These are phyloP conservation scores for Ascochyta clinopodiicola DNA, from an alignment of 2,329 filamentous ascomycete species.

Conservation along the genomic window DNA sequence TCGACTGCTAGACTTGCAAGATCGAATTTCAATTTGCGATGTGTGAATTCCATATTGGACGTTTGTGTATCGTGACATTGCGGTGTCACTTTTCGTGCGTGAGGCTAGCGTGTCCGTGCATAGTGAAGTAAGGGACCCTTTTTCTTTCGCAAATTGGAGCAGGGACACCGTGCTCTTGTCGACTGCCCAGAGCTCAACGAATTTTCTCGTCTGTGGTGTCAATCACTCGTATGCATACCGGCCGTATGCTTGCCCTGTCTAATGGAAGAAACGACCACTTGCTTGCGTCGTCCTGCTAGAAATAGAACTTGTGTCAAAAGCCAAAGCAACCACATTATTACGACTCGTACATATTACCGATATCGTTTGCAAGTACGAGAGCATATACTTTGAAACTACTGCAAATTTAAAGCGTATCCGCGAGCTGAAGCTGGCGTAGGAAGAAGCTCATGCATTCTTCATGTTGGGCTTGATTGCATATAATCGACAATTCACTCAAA, in stretches of 20 bases:
- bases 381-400: background rate
- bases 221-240: background rate
- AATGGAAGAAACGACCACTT: background rate
- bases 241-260: background rate
- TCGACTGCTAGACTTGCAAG: background rate
- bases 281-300: too few species aligned
- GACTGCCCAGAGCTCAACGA: background rate
- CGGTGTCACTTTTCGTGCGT: background rate
- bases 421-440: too few species aligned
- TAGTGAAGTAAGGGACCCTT: background rate
- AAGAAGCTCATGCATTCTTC: too few species aligned
- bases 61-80: background rate
- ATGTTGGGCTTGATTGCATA: too few species aligned
- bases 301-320: too few species aligned
- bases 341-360: too few species aligned
- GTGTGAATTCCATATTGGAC: background rate
- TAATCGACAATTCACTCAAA: too few species aligned
- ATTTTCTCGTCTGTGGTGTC: background rate
- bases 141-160: background rate
- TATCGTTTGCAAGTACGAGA: background rate
- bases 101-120: background rate
- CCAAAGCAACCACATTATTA: too few species aligned
- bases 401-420: background rate
- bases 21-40: background rate
- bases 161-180: background rate